Percentiles rank a stretch among this genome's conserved stretches.
Conservation (phyloP, 176 grass and related monocot genomes). For the Phragmites australis region DNA sequence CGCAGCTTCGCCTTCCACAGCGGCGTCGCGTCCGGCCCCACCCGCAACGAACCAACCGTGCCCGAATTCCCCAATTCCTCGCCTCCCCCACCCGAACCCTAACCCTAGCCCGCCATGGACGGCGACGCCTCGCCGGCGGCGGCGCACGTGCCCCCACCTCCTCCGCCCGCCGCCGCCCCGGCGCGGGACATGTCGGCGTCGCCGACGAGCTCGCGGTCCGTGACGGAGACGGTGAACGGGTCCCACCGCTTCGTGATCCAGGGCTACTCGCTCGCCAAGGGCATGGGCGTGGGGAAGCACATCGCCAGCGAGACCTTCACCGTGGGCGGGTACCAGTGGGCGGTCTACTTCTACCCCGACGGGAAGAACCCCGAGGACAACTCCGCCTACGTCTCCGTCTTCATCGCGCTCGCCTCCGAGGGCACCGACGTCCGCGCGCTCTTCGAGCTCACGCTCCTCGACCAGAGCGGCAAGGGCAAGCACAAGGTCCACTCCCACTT, state of each 20-base stretch:
- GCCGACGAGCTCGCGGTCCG: constrained; percentile 82
- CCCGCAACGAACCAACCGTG: neutral
- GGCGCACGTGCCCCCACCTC: neutral
- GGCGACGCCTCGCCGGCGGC: constrained; percentile 45
- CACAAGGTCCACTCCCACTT: constrained; percentile 91
- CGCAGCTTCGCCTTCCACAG: neutral
- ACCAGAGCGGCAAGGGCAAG: constrained; percentile 81
- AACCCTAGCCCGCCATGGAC: constrained; percentile 52
- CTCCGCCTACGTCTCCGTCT: constrained; percentile 63
- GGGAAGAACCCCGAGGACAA: constrained; percentile 74
- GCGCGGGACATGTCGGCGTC: constrained; percentile 59
- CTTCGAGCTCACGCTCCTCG: constrained; percentile 71
- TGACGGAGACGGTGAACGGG: constrained; percentile 71
- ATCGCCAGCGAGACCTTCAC: constrained; percentile 66
- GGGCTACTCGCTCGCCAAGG: constrained; percentile 70
- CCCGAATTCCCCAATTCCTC: constrained; percentile 15
- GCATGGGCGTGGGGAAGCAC: constrained; percentile 67
- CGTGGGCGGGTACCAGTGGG: constrained; percentile 63
- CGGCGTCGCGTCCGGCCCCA: neutral
- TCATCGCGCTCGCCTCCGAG: constrained; percentile 71
- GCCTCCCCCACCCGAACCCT: constrained; percentile 19
- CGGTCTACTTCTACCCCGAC: constrained; percentile 84
- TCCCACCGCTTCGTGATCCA: constrained; percentile 73
- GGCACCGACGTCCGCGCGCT: constrained; percentile 65
- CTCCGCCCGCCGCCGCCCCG: neutral